Conservation (phyloP, 345 rosid species). For the Barbarea vulgaris region DNA sequence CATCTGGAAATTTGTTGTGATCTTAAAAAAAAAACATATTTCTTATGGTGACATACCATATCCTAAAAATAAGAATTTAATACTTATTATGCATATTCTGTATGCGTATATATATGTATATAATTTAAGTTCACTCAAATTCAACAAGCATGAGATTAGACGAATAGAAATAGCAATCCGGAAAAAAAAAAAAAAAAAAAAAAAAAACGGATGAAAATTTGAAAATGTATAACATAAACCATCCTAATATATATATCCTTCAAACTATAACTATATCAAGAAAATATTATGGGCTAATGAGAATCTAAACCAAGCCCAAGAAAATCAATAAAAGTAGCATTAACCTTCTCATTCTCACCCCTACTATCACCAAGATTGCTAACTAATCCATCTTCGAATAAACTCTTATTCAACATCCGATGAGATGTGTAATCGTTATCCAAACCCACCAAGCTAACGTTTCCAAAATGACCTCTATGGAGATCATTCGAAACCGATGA, state of each 20-base stretch:
- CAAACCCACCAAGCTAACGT: background rate
- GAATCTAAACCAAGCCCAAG: constrained; percentile 45
- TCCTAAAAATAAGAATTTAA: too few species aligned
- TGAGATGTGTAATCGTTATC: background rate
- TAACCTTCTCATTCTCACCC: background rate
- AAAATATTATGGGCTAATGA: background rate
- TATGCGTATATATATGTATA: background rate
- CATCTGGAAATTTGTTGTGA: too few species aligned
- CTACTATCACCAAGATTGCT: background rate
- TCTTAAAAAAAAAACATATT: too few species aligned
- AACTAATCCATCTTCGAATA: background rate
- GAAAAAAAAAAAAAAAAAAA: background rate
- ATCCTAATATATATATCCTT: background rate
- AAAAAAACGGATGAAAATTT: background rate
- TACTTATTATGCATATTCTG: background rate
- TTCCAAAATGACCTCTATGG: background rate
- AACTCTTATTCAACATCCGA: background rate
- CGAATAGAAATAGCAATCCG: background rate
- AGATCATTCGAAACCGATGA: background rate
- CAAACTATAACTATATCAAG: background rate
- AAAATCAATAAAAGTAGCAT: constrained; percentile 47
- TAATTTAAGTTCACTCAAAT: background rate
- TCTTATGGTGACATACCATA: too few species aligned
- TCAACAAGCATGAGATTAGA: background rate
- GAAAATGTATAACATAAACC: background rate